Conservation (phyloP, 805 yeast genomes). For the Teunomyces cretensis region DNA sequence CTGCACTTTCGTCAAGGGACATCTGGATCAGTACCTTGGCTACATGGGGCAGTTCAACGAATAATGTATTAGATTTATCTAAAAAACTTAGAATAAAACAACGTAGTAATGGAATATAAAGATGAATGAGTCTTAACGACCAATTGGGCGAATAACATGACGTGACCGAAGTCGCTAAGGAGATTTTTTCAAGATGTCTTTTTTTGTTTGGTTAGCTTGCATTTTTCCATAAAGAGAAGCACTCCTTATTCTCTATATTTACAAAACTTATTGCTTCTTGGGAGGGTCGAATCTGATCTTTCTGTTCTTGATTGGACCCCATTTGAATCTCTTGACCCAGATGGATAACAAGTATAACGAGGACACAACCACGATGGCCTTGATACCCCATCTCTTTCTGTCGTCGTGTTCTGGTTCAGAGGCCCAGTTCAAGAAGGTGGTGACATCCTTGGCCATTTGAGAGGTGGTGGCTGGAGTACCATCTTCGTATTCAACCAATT, state of each 20-base stretch:
- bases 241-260: slow-evolving; percentile 6
- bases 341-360: slow-evolving; percentile 78
- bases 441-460: slow-evolving; percentile 99
- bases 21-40: too few relatives aligned
- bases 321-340: slow-evolving; percentile 96
- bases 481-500: slow-evolving; percentile 96
- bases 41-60: too few relatives aligned
- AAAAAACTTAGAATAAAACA: slow-evolving; percentile 2
- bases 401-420: slow-evolving; percentile 98
- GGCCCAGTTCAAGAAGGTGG: slow-evolving; percentile 96
- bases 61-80: slow-evolving; percentile 3
- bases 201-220: slow-evolving; percentile 1
- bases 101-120: not conserved
- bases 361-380: slow-evolving; percentile 80
- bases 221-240: slow-evolving; percentile 1
- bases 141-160: slow-evolving; percentile 3
- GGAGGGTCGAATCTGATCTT: slow-evolving; percentile 93
- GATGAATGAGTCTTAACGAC: not conserved
- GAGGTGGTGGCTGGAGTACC: slow-evolving; percentile 98
- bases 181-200: not conserved
- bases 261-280: slow-evolving; percentile 44
- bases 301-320: slow-evolving; percentile 95
- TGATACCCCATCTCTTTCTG: slow-evolving; percentile 94
- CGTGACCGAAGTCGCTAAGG: slow-evolving; percentile 1
- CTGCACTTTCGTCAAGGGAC: too few relatives aligned